These are phyloP conservation scores for Boletus holoroseus DNA, from an alignment of 1,284 basidiomycete species.

Conservation along the genomic window DNA sequence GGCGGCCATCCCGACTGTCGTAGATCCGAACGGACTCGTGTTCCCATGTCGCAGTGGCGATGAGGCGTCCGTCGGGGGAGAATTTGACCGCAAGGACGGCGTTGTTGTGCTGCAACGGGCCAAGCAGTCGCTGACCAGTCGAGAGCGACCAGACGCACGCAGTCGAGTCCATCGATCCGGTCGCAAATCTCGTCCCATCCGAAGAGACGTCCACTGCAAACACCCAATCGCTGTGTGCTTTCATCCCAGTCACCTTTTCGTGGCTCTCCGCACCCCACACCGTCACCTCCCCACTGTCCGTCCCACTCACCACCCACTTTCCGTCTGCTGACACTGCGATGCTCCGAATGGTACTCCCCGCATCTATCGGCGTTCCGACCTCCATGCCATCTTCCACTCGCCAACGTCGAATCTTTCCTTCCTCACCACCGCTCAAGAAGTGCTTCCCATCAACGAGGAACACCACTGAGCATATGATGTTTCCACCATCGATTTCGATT, in stretches of 20 bases:
- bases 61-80: neutral
- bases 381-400: slow-evolving; percentile 3
- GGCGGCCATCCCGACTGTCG: neutral
- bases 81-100: neutral
- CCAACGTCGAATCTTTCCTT: slow-evolving; percentile 8
- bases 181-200: too few species aligned
- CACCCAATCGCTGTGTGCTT: neutral
- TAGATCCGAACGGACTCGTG: slow-evolving; percentile 1
- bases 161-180: too few species aligned
- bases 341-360: neutral
- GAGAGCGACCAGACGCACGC: slow-evolving; percentile 3
- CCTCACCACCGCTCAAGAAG: neutral
- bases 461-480: neutral
- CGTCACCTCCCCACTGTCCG: neutral
- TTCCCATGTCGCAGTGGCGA: slow-evolving; percentile 2
- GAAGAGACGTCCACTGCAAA: too few species aligned
- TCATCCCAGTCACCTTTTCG: neutral
- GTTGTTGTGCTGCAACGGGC: neutral
- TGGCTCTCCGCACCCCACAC: slow-evolving; percentile 1
- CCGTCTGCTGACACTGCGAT: slow-evolving; percentile 5
- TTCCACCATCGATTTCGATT: neutral
- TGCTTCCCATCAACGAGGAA: neutral
- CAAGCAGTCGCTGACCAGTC: neutral
- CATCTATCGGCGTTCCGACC: neutral
- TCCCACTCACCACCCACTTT: slow-evolving; percentile 9